Evolutionary conservation across 2,329 filamentous ascomycete species (phyloP).

Genomic region (Coniella lustricola): DNA sequence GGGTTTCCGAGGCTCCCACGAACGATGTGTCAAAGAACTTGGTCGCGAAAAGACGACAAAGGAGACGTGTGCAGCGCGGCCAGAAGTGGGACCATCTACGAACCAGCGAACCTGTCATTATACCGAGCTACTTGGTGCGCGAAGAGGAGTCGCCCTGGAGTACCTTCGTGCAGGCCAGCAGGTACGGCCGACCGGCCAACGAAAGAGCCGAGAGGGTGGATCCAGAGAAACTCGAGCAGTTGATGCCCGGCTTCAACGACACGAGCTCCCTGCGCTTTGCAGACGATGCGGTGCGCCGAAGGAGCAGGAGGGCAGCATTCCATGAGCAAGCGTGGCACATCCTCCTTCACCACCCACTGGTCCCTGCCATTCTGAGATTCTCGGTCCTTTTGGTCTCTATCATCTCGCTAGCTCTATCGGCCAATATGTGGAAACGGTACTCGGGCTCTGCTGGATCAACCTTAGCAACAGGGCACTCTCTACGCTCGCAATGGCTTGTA

Average conservation of each 20-base stretch:
- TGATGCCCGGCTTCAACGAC: conserved; percentile 42
- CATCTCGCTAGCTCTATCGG: conserved; percentile 71
- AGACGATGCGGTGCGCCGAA: conserved; percentile 8
- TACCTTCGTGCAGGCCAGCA: conserved; percentile 46
- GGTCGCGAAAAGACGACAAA: conserved; percentile 38
- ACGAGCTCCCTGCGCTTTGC: conserved; percentile 21
- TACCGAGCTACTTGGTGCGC: conserved; percentile 35
- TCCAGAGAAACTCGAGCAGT: conserved; percentile 33
- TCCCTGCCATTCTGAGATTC: conserved; percentile 76
- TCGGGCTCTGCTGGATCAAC: conserved; percentile 38
- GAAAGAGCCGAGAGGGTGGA: conserved; percentile 44
- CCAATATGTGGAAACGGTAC: conserved; percentile 56
- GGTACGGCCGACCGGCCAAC: conserved; percentile 40
- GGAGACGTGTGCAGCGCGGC: conserved; percentile 40
- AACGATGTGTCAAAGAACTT: conserved; percentile 30
- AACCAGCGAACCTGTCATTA: conserved; percentile 52
- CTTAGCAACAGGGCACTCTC: not conserved
- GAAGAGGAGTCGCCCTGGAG: conserved; percentile 42
- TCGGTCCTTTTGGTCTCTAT: conserved; percentile 78
- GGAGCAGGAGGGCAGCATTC: conserved; percentile 38
- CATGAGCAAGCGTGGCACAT: conserved; percentile 58
- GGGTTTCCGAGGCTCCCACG: conserved; percentile 29
- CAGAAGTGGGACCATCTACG: conserved; percentile 55
- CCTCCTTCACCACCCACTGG: conserved; percentile 73
- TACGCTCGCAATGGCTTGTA: conserved; percentile 71